phyloP scores from a whole-genome alignment of 1,284 basidiomycete genomes.

The Boletellus deceptivus region DNA sequence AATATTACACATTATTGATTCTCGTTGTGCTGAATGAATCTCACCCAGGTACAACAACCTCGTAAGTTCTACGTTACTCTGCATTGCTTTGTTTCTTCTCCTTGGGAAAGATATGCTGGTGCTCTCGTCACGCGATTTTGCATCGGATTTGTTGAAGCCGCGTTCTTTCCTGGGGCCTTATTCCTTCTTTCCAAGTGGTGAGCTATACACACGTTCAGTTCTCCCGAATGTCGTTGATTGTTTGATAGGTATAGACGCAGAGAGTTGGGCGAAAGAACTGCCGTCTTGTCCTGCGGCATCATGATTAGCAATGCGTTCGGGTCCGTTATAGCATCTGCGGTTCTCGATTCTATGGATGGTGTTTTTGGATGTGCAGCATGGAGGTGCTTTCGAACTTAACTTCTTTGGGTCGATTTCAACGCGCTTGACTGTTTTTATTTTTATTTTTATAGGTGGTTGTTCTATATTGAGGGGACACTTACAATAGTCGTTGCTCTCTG shows the following conservation, averaged over 20 bases:
- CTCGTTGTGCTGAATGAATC: background rate
- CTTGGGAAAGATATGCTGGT: constrained; percentile 53
- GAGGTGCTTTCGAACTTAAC: constrained; percentile 39
- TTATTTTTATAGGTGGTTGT: constrained; percentile 52
- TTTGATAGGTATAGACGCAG: constrained; percentile 51
- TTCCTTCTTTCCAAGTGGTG: constrained; percentile 49
- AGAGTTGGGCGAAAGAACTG: constrained; percentile 71
- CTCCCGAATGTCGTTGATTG: constrained; percentile 1
- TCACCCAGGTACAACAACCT: constrained; percentile 16
- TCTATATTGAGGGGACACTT: constrained; percentile 70
- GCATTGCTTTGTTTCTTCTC: constrained; percentile 6
- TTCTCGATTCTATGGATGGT: constrained; percentile 72
- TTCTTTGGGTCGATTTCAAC: background rate
- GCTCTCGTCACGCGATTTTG: constrained; percentile 73
- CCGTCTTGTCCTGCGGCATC: constrained; percentile 69
- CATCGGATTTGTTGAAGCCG: constrained; percentile 64
- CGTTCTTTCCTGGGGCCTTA: constrained; percentile 75
- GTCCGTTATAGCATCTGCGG: constrained; percentile 72
- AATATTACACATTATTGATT: constrained; percentile 12
- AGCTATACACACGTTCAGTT: background rate
- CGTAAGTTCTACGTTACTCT: constrained; percentile 14
- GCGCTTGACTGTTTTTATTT: background rate
- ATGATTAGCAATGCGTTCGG: constrained; percentile 85
- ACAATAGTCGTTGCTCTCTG: constrained; percentile 62
- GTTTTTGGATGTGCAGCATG: constrained; percentile 71